These are phyloP conservation scores for Zostera marina DNA, from an alignment of 116 monocot species.

Conservation along the genomic window DNA sequence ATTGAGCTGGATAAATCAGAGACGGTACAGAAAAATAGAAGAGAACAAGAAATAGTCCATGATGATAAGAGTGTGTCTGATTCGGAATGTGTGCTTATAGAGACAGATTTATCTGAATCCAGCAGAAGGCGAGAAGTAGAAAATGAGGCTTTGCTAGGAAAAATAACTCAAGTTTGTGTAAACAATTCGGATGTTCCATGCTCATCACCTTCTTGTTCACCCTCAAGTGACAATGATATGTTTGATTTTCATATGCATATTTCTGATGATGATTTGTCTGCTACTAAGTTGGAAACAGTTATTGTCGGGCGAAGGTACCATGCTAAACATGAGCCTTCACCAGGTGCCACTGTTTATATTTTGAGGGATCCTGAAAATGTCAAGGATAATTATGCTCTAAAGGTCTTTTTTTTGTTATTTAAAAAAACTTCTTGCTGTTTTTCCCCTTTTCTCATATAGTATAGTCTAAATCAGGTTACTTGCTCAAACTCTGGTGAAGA, in stretches of 20 bases:
- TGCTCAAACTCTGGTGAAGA: slow-evolving; percentile 24
- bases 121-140: slow-evolving; percentile 1
- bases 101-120: not conserved
- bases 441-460: not conserved
- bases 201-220: not conserved
- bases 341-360: slow-evolving; percentile 28
- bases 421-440: not conserved
- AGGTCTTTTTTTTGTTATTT: slow-evolving; percentile 25
- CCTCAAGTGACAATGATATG: not conserved
- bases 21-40: not conserved
- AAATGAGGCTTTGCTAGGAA: slow-evolving; percentile 2
- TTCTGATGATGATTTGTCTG: slow-evolving; percentile 9
- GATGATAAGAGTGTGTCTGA: slow-evolving; percentile 1
- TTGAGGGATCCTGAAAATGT: slow-evolving; percentile 63
- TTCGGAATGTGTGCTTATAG: not conserved
- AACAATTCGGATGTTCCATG: not conserved
- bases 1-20: slow-evolving; percentile 7
- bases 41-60: not conserved
- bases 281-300: slow-evolving; percentile 33
- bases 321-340: slow-evolving; percentile 27
- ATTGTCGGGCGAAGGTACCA: slow-evolving; percentile 79
- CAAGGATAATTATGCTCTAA: slow-evolving; percentile 68
- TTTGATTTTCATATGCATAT: slow-evolving; percentile 3
- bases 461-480: slow-evolving; percentile 31
- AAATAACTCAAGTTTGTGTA: not conserved